Percentiles rank a stretch among this genome's conserved stretches.
Evolutionary conservation across 768 basidiomycete species (phyloP).

Genomic region (Tricholoma sp.): DNA sequence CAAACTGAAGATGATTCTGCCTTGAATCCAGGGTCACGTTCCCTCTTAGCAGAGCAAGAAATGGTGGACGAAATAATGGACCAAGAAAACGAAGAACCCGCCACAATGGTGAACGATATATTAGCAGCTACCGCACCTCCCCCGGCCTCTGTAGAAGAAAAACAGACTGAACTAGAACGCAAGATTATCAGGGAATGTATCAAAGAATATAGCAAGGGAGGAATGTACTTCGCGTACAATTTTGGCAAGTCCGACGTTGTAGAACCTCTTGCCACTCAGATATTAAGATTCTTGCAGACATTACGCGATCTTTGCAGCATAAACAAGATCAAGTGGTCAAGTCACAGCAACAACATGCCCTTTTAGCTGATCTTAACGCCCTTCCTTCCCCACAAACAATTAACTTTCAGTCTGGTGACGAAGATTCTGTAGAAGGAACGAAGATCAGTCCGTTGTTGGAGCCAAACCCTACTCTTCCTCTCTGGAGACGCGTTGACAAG

Average conservation of each 20-base stretch:
- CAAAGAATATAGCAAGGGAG: conserved; percentile 72
- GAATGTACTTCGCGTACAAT: conserved; percentile 86
- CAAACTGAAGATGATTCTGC: conserved; percentile 13
- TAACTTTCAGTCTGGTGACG: conserved; percentile 10
- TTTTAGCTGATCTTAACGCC: conserved; percentile 59
- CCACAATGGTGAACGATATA: conserved; percentile 51
- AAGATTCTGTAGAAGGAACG: conserved; percentile 17
- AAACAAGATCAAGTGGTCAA: conserved; percentile 65
- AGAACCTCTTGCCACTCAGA: background rate
- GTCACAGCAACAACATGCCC: conserved; percentile 49
- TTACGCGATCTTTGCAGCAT: conserved; percentile 78
- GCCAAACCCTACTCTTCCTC: conserved; percentile 70
- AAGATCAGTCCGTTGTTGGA: conserved; percentile 56
- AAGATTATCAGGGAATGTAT: conserved; percentile 80
- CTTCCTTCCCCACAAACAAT: conserved; percentile 28
- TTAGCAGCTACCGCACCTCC: conserved; percentile 56
- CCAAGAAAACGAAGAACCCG: conserved; percentile 41
- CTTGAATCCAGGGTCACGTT: background rate
- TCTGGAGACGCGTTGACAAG: conserved; percentile 87
- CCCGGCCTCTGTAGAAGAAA: conserved; percentile 59
- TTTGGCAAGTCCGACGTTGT: conserved; percentile 51
- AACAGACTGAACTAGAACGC: conserved; percentile 69
- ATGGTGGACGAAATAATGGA: conserved; percentile 42
- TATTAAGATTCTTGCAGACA: conserved; percentile 40
- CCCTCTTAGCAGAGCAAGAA: conserved; percentile 24